Evolutionary conservation across 176 grass and related monocot species (phyloP).

Genomic region (Carex kokanica): DNA sequence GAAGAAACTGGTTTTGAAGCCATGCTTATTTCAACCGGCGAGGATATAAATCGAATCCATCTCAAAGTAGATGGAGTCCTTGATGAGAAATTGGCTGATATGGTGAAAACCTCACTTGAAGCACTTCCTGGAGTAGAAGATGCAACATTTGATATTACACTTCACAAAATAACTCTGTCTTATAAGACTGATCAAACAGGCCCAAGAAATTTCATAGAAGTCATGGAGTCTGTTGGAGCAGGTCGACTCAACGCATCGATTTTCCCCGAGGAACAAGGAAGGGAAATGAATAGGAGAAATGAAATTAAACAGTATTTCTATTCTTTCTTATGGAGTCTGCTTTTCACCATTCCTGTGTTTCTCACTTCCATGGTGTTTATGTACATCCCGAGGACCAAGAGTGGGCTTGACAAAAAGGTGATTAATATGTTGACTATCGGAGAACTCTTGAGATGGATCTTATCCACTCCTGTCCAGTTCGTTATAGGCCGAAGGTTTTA

Average conservation of each 20-base stretch:
- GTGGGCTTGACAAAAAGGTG: constrained; percentile 60
- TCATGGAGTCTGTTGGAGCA: constrained; percentile 62
- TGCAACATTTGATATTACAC: constrained; percentile 41
- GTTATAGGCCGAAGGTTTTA: constrained; percentile 86
- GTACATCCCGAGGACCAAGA: constrained; percentile 68
- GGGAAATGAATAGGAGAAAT: constrained; percentile 50
- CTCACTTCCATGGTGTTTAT: constrained; percentile 97
- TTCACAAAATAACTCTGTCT: constrained; percentile 71
- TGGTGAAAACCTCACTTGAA: constrained; percentile 64
- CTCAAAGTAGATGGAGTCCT: constrained; percentile 67
- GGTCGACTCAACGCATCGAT: constrained; percentile 58
- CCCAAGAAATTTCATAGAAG: constrained; percentile 71
- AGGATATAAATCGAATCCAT: constrained; percentile 72
- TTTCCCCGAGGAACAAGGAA: constrained; percentile 67
- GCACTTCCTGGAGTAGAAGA: constrained; percentile 74
- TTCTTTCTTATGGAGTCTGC: constrained; percentile 81
- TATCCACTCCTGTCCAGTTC: constrained; percentile 93
- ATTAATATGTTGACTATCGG: constrained; percentile 79
- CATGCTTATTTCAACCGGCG: constrained; percentile 64
- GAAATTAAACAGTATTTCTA: constrained; percentile 75
- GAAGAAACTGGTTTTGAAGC: constrained; percentile 77
- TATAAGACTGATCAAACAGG: constrained; percentile 89
- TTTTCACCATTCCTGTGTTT: constrained; percentile 89
- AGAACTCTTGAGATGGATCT: constrained; percentile 78
- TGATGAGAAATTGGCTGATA: constrained; percentile 36